phyloP scores from a whole-genome alignment of 805 yeast species.

The Metschnikowia kunwiensis region DNA sequence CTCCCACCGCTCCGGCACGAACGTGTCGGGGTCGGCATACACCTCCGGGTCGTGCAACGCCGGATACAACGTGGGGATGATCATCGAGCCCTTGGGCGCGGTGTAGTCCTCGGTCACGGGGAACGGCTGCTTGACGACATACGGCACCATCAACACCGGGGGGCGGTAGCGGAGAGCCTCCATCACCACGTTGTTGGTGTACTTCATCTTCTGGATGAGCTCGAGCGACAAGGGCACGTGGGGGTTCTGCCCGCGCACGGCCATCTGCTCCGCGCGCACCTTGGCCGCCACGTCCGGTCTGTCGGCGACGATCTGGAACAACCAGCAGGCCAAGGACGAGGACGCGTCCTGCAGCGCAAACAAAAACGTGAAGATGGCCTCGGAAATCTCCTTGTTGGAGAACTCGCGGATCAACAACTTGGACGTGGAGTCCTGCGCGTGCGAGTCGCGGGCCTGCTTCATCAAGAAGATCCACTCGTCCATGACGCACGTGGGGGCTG shows the following conservation, averaged over 20 bases:
- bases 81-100: conserved; percentile 96
- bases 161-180: conserved; percentile 95
- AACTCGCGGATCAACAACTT: conserved; percentile 74
- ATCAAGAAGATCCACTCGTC: conserved; percentile 91
- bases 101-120: conserved; percentile 81
- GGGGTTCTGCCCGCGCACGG: conserved; percentile 77
- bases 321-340: conserved; percentile 96
- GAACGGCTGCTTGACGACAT: conserved; percentile 82
- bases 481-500: conserved; percentile 82
- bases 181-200: conserved; percentile 86
- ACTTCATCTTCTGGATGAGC: conserved; percentile 79
- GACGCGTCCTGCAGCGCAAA: conserved; percentile 99
- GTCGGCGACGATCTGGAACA: conserved; percentile 93
- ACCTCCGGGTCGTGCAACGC: conserved; percentile 97
- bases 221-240: conserved; percentile 58
- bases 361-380: conserved; percentile 92
- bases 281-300: conserved; percentile 86
- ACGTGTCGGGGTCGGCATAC: conserved; percentile 90
- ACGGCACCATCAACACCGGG: conserved; percentile 97
- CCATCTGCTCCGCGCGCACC: conserved; percentile 88
- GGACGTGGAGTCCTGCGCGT: conserved; percentile 49
- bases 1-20: conserved; percentile 96
- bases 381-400: conserved; percentile 87
- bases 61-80: conserved; percentile 93
- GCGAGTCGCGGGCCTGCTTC: conserved; percentile 63